Conservation (phyloP, 768 basidiomycete genomes). For the Hypholoma sublateritium region DNA sequence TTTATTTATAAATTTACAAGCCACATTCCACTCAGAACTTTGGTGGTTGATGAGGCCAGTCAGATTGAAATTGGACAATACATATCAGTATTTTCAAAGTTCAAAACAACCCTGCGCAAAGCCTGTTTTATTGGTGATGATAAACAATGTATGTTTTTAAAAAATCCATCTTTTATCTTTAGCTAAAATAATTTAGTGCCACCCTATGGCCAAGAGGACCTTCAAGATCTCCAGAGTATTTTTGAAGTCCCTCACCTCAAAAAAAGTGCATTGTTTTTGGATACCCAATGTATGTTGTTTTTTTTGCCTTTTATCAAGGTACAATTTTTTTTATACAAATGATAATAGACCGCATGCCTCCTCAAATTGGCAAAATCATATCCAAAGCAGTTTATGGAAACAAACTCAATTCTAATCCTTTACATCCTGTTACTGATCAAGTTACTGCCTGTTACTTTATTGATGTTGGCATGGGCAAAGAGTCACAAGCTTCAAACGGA, state of each 20-base stretch:
- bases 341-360: constrained; percentile 76
- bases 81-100: constrained; percentile 38
- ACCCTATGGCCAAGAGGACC: constrained; percentile 74
- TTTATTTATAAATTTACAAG: constrained; percentile 31
- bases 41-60: constrained; percentile 67
- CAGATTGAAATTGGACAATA: constrained; percentile 55
- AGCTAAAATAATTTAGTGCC: constrained; percentile 52
- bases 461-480: constrained; percentile 44
- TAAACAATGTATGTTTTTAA: constrained; percentile 52
- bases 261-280: constrained; percentile 50
- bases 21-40: constrained; percentile 42
- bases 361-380: constrained; percentile 73
- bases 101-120: constrained; percentile 43
- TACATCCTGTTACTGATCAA: constrained; percentile 47
- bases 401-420: constrained; percentile 52
- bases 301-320: no score
- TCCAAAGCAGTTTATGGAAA: constrained; percentile 65
- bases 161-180: constrained; percentile 14
- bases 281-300: constrained; percentile 68
- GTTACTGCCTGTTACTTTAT: constrained; percentile 63
- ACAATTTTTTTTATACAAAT: constrained; percentile 4
- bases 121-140: constrained; percentile 66
- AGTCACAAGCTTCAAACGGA: constrained; percentile 26
- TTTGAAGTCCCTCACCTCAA: constrained; percentile 73
- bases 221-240: constrained; percentile 65